A percentile compares a stretch with the other conserved stretches of the same genome.
These are phyloP conservation scores for Pichia sp. DNA, from an alignment of 1,139 yeast genomes.

Conservation along the genomic window DNA sequence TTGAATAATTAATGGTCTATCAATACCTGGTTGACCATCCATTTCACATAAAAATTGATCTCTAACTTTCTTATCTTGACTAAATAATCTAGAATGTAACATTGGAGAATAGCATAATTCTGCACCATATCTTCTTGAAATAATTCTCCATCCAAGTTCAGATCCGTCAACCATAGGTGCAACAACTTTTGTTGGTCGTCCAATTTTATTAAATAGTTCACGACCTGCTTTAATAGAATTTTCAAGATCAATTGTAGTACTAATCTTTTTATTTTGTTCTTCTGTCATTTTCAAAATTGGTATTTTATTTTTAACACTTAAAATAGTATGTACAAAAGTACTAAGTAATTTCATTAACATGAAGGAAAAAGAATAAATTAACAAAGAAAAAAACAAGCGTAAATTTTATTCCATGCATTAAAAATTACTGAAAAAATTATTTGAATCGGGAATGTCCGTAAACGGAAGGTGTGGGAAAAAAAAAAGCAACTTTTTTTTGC, in stretches of 20 bases:
- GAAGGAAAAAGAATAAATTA: too few relatives aligned
- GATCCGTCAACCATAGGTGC: conserved; percentile 99
- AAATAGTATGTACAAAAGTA: neutral
- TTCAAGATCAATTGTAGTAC: conserved; percentile 17
- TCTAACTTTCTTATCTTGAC: conserved; percentile 77
- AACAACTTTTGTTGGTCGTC: conserved; percentile 74
- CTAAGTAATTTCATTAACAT: neutral
- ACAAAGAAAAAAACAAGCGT: too few relatives aligned
- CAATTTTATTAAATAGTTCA: conserved; percentile 60
- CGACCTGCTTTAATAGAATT: conserved; percentile 44
- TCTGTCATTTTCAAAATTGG: neutral
- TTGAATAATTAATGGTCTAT: conserved; percentile 85
- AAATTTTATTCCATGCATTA: too few relatives aligned
- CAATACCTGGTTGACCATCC: conserved; percentile 64
- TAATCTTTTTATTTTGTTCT: neutral
- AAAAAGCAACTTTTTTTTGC: too few relatives aligned
- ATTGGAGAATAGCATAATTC: conserved; percentile 93
- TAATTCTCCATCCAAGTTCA: conserved; percentile 90
- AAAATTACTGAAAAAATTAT: too few relatives aligned
- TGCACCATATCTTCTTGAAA: conserved; percentile 87
- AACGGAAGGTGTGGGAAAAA: too few relatives aligned
- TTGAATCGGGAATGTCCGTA: too few relatives aligned
- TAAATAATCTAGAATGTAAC: conserved; percentile 90
- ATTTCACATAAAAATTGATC: conserved; percentile 64
- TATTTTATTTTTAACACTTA: neutral